phyloP scores from a whole-genome alignment of 352 stramenopile species.

The Globisporangium barbulae region DNA sequence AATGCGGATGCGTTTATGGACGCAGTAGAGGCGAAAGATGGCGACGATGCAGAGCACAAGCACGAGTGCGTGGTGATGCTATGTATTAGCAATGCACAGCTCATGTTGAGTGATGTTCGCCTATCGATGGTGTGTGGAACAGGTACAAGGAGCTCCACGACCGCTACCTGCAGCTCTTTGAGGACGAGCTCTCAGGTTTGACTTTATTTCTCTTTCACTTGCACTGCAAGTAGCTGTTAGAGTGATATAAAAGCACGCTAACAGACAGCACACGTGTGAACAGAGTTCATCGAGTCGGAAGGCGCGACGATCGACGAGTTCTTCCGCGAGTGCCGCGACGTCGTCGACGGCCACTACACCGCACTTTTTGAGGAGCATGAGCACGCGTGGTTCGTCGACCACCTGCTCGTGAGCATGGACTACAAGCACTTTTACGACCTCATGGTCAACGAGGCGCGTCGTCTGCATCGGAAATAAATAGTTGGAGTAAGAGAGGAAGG shows the following conservation, averaged over 20 bases:
- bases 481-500: neutral
- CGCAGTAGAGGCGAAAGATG: conserved; percentile 52
- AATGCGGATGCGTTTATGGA: conserved; percentile 54
- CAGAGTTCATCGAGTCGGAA: conserved; percentile 70
- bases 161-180: conserved; percentile 69
- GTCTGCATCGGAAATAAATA: conserved; percentile 23
- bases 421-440: conserved; percentile 79
- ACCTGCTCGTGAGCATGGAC: conserved; percentile 74
- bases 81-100: neutral
- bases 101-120: neutral
- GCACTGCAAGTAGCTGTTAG: neutral
- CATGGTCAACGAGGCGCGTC: conserved; percentile 72
- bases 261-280: neutral
- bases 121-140: neutral
- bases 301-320: conserved; percentile 61
- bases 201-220: neutral
- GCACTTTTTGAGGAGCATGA: conserved; percentile 59
- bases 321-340: conserved; percentile 65
- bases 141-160: conserved; percentile 77
- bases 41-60: conserved; percentile 73
- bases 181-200: conserved; percentile 47
- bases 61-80: conserved; percentile 43
- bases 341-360: conserved; percentile 59
- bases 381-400: conserved; percentile 74
- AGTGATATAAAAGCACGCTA: neutral